A percentile compares a stretch with the other conserved stretches of the same genome.
Conservation (phyloP, 805 yeast species). For the Saturnispora ahearnii region DNA sequence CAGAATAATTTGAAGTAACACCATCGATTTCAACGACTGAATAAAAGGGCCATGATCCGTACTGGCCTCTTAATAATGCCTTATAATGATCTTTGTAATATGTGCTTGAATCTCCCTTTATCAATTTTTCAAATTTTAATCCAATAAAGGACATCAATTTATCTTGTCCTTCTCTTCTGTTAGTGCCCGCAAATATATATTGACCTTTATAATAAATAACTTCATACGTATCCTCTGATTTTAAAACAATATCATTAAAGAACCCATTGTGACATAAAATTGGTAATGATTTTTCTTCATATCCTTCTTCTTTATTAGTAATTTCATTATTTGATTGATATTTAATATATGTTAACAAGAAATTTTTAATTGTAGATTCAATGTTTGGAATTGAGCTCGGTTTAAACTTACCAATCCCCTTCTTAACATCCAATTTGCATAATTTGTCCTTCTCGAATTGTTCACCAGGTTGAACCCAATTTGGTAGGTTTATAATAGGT, state of each 20-base stretch:
- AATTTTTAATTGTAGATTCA: constrained; percentile 5
- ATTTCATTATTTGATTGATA: constrained; percentile 1
- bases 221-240: constrained; percentile 6
- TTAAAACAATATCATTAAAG: constrained; percentile 7
- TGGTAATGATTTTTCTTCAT: background rate
- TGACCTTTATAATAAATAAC: constrained; percentile 9
- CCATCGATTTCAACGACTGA: constrained; percentile 15
- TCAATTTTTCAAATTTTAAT: constrained; percentile 12
- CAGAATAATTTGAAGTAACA: background rate
- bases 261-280: constrained; percentile 13
- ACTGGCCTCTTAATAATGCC: constrained; percentile 6
- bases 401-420: constrained; percentile 1
- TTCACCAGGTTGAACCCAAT: constrained; percentile 1
- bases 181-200: constrained; percentile 10
- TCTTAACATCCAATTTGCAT: background rate
- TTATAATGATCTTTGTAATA: constrained; percentile 12
- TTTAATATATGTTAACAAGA: constrained; percentile 6
- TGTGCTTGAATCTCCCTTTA: constrained; percentile 3
- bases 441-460: background rate
- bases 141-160: constrained; percentile 12
- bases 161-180: constrained; percentile 7
- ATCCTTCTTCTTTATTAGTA: background rate
- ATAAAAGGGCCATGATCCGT: constrained; percentile 9
- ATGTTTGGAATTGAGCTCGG: background rate
- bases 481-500: background rate